These are phyloP conservation scores for Albizia julibrissin DNA, from an alignment of 306 rosid species.

Conservation along the genomic window DNA sequence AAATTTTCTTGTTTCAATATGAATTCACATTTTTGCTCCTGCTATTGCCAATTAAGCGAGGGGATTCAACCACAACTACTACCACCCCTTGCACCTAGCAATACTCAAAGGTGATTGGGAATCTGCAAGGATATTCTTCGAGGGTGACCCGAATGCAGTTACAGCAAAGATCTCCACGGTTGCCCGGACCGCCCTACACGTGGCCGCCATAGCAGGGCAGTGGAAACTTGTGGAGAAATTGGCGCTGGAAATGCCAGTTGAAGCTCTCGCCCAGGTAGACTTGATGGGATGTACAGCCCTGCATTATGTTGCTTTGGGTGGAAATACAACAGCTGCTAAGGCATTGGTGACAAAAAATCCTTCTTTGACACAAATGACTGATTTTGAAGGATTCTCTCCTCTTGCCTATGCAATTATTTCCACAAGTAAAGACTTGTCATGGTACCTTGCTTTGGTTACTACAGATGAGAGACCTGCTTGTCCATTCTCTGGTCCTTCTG, in stretches of 20 bases:
- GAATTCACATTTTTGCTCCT: constrained; percentile 18
- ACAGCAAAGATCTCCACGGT: constrained; percentile 40
- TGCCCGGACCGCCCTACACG: constrained; percentile 45
- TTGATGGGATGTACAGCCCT: constrained; percentile 48
- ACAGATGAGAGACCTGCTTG: constrained; percentile 43
- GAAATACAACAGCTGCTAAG: constrained; percentile 39
- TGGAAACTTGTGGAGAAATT: constrained; percentile 49
- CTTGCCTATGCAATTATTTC: constrained; percentile 40
- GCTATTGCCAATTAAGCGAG: constrained; percentile 33
- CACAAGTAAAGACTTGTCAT: constrained; percentile 46
- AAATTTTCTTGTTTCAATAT: constrained; percentile 20
- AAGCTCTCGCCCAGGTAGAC: constrained; percentile 35
- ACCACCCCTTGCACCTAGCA: constrained; percentile 49
- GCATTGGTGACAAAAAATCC: constrained; percentile 43
- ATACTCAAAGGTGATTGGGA: constrained; percentile 57
- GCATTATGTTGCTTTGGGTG: constrained; percentile 56
- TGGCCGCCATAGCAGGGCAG: constrained; percentile 46
- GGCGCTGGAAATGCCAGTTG: constrained; percentile 33
- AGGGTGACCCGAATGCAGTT: constrained; percentile 40
- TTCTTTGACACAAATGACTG: constrained; percentile 39
- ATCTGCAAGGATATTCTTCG: constrained; percentile 38
- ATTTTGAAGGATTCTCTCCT: constrained; percentile 46
- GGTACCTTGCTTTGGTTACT: constrained; percentile 55
- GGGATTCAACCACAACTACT: constrained; percentile 45
- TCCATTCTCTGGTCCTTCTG: constrained; percentile 48